Percentiles rank a stretch among this genome's conserved stretches.
Evolutionary conservation across 371 early-diverging fungal genomes (phyloP).

Genomic region (Fennellomyces sp.): DNA sequence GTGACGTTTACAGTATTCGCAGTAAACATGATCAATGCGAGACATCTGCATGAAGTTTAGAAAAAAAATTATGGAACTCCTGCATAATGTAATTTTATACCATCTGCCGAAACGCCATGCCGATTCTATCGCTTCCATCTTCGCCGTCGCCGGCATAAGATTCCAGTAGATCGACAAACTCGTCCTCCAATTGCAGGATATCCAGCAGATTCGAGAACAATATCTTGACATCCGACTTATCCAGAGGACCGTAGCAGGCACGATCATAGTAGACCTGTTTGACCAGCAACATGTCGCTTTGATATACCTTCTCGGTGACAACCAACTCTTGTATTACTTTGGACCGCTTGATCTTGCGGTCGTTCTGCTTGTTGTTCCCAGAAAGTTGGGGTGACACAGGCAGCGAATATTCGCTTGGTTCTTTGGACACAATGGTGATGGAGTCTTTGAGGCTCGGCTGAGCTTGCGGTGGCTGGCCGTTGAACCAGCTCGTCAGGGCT

Average conservation of each 20-base stretch:
- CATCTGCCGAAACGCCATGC: constrained; percentile 61
- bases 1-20: constrained; percentile 76
- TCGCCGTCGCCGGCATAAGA: constrained; percentile 33
- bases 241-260: constrained; percentile 48
- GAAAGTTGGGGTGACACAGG: constrained; percentile 19
- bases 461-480: constrained; percentile 12
- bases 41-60: constrained; percentile 34
- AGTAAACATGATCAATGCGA: constrained; percentile 62
- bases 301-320: constrained; percentile 69
- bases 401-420: constrained; percentile 12
- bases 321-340: constrained; percentile 68
- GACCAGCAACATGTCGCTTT: constrained; percentile 72
- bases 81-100: too few relatives aligned
- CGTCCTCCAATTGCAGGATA: constrained; percentile 57
- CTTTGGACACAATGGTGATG: constrained; percentile 20
- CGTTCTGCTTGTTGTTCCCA: constrained; percentile 13
- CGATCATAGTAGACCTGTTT: constrained; percentile 60
- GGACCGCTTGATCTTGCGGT: constrained; percentile 31
- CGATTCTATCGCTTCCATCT: constrained; percentile 41
- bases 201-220: constrained; percentile 71
- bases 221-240: constrained; percentile 57
- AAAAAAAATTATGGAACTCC: too few relatives aligned
- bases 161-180: constrained; percentile 53
- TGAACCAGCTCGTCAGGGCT: constrained; percentile 23
- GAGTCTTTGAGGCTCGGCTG: constrained; percentile 22